A percentile compares a stretch with the other conserved stretches of the same genome.
These are phyloP conservation scores for Solanum chacoense DNA, from an alignment of 305 asterid species.

Conservation along the genomic window DNA sequence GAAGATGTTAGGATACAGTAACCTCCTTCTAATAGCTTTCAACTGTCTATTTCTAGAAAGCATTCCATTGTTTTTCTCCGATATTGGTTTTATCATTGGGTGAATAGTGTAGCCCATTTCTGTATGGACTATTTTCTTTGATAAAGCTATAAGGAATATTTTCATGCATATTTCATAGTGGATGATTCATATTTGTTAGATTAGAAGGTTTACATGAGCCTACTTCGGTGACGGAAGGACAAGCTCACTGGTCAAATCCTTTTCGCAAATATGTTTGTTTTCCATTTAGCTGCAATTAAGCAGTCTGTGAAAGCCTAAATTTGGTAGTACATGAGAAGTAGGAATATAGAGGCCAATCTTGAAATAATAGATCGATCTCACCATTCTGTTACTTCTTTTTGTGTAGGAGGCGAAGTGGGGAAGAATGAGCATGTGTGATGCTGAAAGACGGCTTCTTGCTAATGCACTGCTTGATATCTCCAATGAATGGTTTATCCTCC, in stretches of 20 bases:
- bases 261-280: neutral
- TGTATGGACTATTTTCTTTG: neutral
- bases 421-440: slow-evolving; percentile 40
- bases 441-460: slow-evolving; percentile 38
- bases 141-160: neutral
- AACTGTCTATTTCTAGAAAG: neutral
- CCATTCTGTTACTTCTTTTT: neutral
- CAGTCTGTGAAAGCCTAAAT: neutral
- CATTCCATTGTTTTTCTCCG: neutral
- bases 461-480: slow-evolving; percentile 35
- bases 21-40: neutral
- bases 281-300: neutral
- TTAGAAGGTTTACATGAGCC: neutral
- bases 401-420: slow-evolving; percentile 38
- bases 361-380: neutral
- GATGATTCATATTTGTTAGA: neutral
- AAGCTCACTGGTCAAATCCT: neutral
- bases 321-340: neutral
- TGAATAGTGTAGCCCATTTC: neutral
- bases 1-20: neutral
- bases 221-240: neutral
- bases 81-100: neutral
- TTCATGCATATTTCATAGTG: neutral
- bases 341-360: neutral
- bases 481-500: slow-evolving; percentile 32